Conservation (phyloP, 495 filamentous ascomycete genomes). For the Talaromyces liani region DNA sequence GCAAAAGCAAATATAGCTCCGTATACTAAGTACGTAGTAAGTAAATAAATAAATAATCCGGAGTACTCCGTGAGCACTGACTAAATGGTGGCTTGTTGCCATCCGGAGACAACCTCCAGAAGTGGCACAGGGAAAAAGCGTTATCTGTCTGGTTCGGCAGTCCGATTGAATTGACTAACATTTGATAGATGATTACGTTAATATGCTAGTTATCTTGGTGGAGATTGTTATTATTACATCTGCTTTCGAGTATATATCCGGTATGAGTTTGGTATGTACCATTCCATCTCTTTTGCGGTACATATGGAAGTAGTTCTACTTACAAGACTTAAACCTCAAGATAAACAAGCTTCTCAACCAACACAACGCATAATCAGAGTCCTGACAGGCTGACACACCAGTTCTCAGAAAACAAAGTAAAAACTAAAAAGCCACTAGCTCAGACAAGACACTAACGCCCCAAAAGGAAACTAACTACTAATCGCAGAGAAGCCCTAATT, state of each 20-base stretch:
- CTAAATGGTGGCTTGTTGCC: not conserved
- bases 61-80: not conserved
- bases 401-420: not conserved
- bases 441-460: not conserved
- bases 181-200: not conserved
- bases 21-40: too few species aligned
- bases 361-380: not conserved
- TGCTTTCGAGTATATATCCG: not conserved
- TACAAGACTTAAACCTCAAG: not conserved
- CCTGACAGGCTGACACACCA: not conserved
- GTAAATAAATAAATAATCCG: not conserved
- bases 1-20: not conserved
- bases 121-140: not conserved
- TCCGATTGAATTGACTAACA: not conserved
- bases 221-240: not conserved
- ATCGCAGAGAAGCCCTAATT: not conserved
- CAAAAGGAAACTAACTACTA: not conserved
- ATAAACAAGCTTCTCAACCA: not conserved
- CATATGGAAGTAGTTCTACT: too few species aligned
- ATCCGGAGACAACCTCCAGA: not conserved
- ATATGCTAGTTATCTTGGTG: not conserved
- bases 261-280: too few species aligned
- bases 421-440: not conserved
- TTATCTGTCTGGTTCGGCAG: not conserved
- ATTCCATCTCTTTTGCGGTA: too few species aligned